Base-by-base conservation (phyloP, 2,329 filamentous ascomycete genomes). In the Fusarium sp. region DNA sequence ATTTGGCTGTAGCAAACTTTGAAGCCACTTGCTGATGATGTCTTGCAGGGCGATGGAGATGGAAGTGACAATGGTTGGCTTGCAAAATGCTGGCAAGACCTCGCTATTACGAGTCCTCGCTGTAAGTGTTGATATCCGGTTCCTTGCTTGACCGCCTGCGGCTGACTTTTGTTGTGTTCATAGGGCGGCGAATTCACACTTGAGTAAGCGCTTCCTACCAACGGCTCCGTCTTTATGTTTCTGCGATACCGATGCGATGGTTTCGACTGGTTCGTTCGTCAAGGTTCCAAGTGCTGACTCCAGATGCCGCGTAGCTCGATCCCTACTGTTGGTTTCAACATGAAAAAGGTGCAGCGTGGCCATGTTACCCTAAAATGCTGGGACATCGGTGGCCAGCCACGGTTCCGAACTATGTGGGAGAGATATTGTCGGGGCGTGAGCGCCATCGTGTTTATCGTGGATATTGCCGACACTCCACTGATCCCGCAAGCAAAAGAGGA, bases 381-480 rank as follows among this genome's bases (percentile, higher is more conserved):
- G 96, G 96, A 99, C 83, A 89, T 99, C 70, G 96, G 96, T 74
- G 96, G 96, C 55, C 96, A 99, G 82, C 95, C 96, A 74, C 89
- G 95, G 71, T 99, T 98, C 83, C 92, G 96, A 77, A 92, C 93
- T 73, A 99, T 99, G 96, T 99, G 96, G 96, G 96, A 99, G 85
- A 88, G 96, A 77, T 99, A 99, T 81, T 98, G 96, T 82, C 93
- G 94, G 69, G 96, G 94, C 53, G 96, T 98, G 73, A 97, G 97
- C 82, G 95, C 95, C 73, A 97, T 99, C 74, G 92, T 99, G 71
- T 99, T 97, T 82, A 97, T 99, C 79, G 94, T 98, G 77, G 96
- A 99, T 80, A 97, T 97, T 70, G 94, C 95, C 72, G 96, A 99
- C 80, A 85, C 87, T 69, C 88, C 89, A 54, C 88, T 93, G 59